phyloP scores from a whole-genome alignment of 1,284 basidiomycete species.

The Ganoderma boninense region DNA sequence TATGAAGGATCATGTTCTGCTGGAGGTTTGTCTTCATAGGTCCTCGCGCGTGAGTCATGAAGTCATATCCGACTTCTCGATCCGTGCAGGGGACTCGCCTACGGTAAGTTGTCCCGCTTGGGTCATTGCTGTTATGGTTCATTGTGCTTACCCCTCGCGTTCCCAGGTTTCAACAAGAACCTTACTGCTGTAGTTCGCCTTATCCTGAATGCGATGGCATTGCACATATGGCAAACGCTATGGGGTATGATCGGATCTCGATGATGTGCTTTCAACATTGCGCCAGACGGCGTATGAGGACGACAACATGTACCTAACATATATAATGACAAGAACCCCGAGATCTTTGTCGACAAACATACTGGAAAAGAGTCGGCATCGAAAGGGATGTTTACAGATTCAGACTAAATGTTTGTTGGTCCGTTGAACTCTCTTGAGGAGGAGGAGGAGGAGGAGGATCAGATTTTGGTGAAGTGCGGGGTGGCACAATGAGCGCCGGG shows the following conservation, averaged over 20 bases:
- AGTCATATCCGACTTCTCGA: not conserved
- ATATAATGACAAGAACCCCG: not conserved
- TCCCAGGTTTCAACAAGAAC: not conserved
- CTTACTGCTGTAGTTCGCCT: too few species aligned
- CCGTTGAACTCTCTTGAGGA: too few species aligned
- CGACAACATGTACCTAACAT: not conserved
- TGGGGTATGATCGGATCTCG: too few species aligned
- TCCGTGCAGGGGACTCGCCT: not conserved
- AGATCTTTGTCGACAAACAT: not conserved
- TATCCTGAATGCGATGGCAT: too few species aligned
- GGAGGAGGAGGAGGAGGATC: too few species aligned
- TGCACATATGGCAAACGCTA: too few species aligned
- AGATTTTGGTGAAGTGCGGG: too few species aligned
- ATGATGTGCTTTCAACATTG: too few species aligned
- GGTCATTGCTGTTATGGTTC: not conserved
- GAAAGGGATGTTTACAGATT: not conserved
- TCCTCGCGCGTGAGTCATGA: not conserved
- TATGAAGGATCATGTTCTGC: not conserved
- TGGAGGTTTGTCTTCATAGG: not conserved
- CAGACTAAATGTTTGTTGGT: not conserved
- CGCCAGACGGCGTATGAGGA: not conserved
- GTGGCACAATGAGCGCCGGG: too few species aligned
- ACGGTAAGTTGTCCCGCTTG: not conserved
- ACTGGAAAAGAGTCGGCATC: not conserved
- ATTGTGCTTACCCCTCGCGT: not conserved